Percentiles rank a stretch among this genome's conserved stretches.
phyloP scores from a whole-genome alignment of 1,284 basidiomycete genomes.

The Cutaneotrichosporon cutaneum region DNA sequence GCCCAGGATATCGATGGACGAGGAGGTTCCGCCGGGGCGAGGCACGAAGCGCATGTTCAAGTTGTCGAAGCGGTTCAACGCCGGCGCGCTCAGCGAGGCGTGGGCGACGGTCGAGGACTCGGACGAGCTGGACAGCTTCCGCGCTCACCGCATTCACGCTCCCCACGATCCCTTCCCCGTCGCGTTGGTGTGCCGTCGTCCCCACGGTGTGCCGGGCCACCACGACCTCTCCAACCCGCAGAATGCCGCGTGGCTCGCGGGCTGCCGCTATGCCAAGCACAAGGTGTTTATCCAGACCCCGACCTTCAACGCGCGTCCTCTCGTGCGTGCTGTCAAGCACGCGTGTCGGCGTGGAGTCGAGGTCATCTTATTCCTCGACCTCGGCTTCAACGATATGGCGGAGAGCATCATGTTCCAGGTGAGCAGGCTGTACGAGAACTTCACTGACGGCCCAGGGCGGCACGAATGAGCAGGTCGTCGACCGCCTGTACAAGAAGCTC shows the following conservation, averaged over 20 bases:
- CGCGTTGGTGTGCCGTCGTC: constrained; percentile 68
- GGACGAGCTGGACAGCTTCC: constrained; percentile 56
- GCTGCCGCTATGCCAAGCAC: constrained; percentile 64
- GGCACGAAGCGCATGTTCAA: constrained; percentile 50
- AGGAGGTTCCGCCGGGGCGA: constrained; percentile 34
- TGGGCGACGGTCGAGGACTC: constrained; percentile 56
- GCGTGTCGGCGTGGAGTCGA: constrained; percentile 68
- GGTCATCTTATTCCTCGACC: constrained; percentile 64
- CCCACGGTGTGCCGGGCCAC: constrained; percentile 60
- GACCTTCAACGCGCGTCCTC: constrained; percentile 70
- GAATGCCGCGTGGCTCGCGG: constrained; percentile 73
- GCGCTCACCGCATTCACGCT: constrained; percentile 61
- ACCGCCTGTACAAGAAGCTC: constrained; percentile 63
- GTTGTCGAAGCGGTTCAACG: constrained; percentile 53
- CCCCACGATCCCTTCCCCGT: constrained; percentile 68
- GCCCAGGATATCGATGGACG: constrained; percentile 22
- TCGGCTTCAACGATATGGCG: constrained; percentile 70
- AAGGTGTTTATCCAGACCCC: constrained; percentile 76
- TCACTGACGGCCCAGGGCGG: constrained; percentile 64
- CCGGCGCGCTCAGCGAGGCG: constrained; percentile 54
- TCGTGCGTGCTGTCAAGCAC: constrained; percentile 65
- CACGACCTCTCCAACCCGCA: constrained; percentile 65
- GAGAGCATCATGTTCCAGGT: constrained; percentile 31
- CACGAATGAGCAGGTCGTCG: constrained; percentile 73
- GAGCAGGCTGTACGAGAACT: not conserved